A percentile compares a stretch with the other conserved stretches of the same genome.
phyloP scores from a whole-genome alignment of 192 early-diverging fungal genomes.

The Allomyces macrogynus region DNA sequence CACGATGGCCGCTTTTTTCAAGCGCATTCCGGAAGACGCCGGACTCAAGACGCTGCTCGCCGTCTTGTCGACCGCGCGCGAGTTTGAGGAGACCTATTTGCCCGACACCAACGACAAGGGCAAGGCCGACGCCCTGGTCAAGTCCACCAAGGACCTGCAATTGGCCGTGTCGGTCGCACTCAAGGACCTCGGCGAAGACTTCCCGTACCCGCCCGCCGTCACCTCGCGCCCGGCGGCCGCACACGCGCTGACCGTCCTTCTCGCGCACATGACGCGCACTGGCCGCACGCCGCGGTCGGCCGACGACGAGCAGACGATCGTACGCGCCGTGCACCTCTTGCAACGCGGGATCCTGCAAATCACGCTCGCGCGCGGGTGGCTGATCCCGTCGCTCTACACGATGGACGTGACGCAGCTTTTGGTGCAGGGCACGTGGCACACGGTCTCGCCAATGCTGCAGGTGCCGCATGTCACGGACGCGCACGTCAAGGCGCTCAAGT shows the following conservation, averaged over 20 bases:
- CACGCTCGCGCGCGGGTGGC: constrained; percentile 67
- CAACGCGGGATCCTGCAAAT: constrained; percentile 70
- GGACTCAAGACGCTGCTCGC: constrained; percentile 46
- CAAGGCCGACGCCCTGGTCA: neutral
- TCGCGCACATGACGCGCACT: constrained; percentile 66
- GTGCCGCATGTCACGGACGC: constrained; percentile 56
- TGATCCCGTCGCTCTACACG: constrained; percentile 36
- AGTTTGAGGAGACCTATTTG: constrained; percentile 32
- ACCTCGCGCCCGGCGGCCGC: constrained; percentile 22
- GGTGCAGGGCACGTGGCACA: constrained; percentile 63
- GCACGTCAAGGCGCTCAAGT: constrained; percentile 35
- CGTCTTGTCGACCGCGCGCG: constrained; percentile 46
- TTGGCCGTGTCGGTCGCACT: neutral
- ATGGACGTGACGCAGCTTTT: constrained; percentile 79
- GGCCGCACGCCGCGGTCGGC: constrained; percentile 20
- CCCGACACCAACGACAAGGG: neutral
- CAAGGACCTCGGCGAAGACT: constrained; percentile 13
- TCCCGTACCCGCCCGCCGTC: constrained; percentile 19
- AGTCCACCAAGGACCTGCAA: neutral
- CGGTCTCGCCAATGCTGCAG: constrained; percentile 63
- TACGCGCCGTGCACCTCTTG: constrained; percentile 51
- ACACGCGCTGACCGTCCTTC: constrained; percentile 41
- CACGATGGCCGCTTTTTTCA: constrained; percentile 83
- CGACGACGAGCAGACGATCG: constrained; percentile 40
- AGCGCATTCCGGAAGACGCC: constrained; percentile 59